Evolutionary conservation across 2,329 filamentous ascomycete species (phyloP).

Genomic region (Endothia cerciana): DNA sequence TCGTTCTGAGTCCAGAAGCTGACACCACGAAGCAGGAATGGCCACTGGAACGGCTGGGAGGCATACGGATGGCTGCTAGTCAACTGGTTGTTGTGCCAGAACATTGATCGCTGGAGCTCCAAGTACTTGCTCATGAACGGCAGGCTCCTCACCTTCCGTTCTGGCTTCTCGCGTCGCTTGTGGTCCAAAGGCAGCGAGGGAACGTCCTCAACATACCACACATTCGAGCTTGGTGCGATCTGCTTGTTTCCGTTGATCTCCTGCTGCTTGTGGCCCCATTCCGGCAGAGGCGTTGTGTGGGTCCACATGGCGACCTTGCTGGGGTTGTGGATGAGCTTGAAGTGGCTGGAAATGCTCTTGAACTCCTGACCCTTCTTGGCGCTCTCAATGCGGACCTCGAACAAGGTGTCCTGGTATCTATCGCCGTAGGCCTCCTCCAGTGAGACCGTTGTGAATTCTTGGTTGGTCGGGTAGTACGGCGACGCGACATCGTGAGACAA

Average conservation of each 20-base stretch:
- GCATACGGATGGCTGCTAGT: conserved; percentile 97
- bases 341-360: conserved; percentile 87
- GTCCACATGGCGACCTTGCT: conserved; percentile 99
- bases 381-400: conserved; percentile 88
- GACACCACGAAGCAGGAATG: conserved; percentile 93
- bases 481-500: conserved; percentile 97
- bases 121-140: conserved; percentile 94
- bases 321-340: conserved; percentile 93
- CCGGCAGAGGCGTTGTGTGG: conserved; percentile 89
- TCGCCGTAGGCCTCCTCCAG: conserved; percentile 72
- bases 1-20: conserved; percentile 99
- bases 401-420: conserved; percentile 86
- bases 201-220: conserved; percentile 93
- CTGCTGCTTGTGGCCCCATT: conserved; percentile 96
- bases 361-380: conserved; percentile 82
- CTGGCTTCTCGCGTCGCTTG: conserved; percentile 73
- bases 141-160: conserved; percentile 78
- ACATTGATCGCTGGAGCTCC: conserved; percentile 97
- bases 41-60: conserved; percentile 95
- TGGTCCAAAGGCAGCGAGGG: conserved; percentile 75
- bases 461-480: conserved; percentile 94
- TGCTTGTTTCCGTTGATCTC: conserved; percentile 99
- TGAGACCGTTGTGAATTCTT: conserved; percentile 90
- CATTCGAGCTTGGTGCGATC: conserved; percentile 82
- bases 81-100: conserved; percentile 98